phyloP scores from a whole-genome alignment of 78 protist species.

The Diacronema lutheri region DNA sequence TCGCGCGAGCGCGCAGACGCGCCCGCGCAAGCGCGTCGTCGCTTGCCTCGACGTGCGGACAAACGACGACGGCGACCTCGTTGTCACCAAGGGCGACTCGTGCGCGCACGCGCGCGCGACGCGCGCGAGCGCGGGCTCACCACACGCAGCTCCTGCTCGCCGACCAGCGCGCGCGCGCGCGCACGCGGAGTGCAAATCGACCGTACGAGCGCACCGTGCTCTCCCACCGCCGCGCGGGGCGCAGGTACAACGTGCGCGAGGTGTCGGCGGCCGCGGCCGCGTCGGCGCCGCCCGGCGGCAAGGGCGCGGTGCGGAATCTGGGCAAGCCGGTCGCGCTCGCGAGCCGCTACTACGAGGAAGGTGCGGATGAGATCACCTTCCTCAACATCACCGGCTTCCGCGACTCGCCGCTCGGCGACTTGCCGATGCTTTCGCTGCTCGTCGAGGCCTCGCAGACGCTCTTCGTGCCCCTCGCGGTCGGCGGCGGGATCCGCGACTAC shows the following conservation, averaged over 20 bases:
- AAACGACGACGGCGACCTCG: slow-evolving; percentile 76
- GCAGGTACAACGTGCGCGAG: slow-evolving; percentile 67
- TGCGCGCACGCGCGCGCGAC: not conserved
- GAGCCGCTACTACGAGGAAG: slow-evolving; percentile 59
- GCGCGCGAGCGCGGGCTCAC: too few species aligned
- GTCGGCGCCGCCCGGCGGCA: not conserved
- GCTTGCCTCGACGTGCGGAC: slow-evolving; percentile 77
- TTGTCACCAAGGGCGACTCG: slow-evolving; percentile 69
- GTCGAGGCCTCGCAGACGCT: slow-evolving; percentile 33
- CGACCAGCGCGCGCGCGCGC: not conserved
- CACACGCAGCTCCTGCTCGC: too few species aligned
- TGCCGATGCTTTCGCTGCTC: slow-evolving; percentile 22
- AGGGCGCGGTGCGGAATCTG: slow-evolving; percentile 65
- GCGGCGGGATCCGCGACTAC: slow-evolving; percentile 70
- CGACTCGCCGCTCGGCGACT: slow-evolving; percentile 1
- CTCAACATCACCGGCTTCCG: slow-evolving; percentile 67
- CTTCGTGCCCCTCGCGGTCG: slow-evolving; percentile 73
- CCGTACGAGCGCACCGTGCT: not conserved
- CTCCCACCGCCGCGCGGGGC: slow-evolving; percentile 37
- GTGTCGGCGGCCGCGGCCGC: too few species aligned
- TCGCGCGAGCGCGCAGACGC: not conserved
- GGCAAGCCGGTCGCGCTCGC: slow-evolving; percentile 74
- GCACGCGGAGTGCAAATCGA: not conserved
- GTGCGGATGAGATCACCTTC: slow-evolving; percentile 73
- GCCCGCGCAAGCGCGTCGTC: slow-evolving; percentile 27